Evolutionary conservation across 805 yeast genomes (phyloP), one percentile per base, ranked within the genome.

Genomic region (Kluyveromyces siamensis): DNA sequence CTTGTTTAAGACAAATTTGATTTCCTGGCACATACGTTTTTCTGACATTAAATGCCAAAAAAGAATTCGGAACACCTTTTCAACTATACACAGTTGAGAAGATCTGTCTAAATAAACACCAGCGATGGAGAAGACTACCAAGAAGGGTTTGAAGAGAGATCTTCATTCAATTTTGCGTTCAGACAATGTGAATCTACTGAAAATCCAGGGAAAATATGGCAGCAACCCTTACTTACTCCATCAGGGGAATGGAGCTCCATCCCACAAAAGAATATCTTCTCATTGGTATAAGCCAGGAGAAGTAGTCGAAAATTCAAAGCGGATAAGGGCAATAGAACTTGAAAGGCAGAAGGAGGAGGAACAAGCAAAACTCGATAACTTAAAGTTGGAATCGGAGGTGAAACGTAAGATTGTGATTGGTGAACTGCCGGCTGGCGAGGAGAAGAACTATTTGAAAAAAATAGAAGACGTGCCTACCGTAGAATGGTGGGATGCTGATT

Each of bases 401-500:
- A 74, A 74, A 57, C 43, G 59, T 36, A 59, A 63, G 8, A 66
- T 72, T 37, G 80, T 80, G 0, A 57, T 75, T 7, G 67, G 66
- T n/a, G 61, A 60, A 40, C 51, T 61, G 7, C 79, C 90, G 0
- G 80, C 84, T 53, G 61, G 68, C 50, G 73, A 0, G 83, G 82
- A 4, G 96, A 87, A 58, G 75, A 78, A 17, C 8, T 84, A 74
- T 57, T 63, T 68, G 46, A 68, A 69, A 0, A 41, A 43, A 6
- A 17, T 39, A 5, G 49, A 59, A 0, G 59, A 51, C 17, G 89
- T 90, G 1, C 95, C 96, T 0, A 52, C 49, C 2, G 65, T 81
- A 1, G 96, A 89, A 63, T 88, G 96, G 96, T 91, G 97, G 97
- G 96, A 91, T 66, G 62, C 66, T 47, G 79, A 79, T 2, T 76